Percentiles rank a stretch among this genome's conserved stretches.
Evolutionary conservation across 257 asterid species (phyloP).

Genomic region (Anisodus tanguticus): DNA sequence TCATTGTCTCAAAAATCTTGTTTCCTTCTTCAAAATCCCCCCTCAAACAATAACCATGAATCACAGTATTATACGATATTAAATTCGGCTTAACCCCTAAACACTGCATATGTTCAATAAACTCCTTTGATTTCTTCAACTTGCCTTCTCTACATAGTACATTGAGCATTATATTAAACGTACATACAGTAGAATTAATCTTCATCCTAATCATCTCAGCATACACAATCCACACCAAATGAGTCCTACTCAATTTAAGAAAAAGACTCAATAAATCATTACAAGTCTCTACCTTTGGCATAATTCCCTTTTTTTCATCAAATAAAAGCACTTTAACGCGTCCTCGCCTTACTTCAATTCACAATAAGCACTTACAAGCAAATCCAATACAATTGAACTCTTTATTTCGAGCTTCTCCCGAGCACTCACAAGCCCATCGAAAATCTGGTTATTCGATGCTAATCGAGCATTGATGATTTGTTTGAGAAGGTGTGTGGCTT

Average conservation of each 20-base stretch:
- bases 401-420: constrained; percentile 45
- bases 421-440: constrained; percentile 49
- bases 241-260: constrained; percentile 40
- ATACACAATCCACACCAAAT: constrained; percentile 48
- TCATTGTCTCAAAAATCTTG: constrained; percentile 46
- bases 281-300: constrained; percentile 56
- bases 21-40: constrained; percentile 51
- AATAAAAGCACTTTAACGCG: constrained; percentile 49
- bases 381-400: constrained; percentile 55
- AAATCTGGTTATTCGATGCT: constrained; percentile 33
- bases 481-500: constrained; percentile 53
- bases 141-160: constrained; percentile 60
- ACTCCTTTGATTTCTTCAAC: constrained; percentile 51
- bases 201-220: constrained; percentile 53
- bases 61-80: constrained; percentile 56
- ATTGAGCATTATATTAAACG: constrained; percentile 59
- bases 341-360: constrained; percentile 53
- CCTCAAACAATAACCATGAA: constrained; percentile 45
- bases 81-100: constrained; percentile 54
- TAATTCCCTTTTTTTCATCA: constrained; percentile 47
- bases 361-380: constrained; percentile 53
- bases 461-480: constrained; percentile 40
- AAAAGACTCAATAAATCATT: constrained; percentile 54
- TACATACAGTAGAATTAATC: constrained; percentile 46
- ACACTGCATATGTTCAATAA: constrained; percentile 50